Evolutionary conservation across 345 rosid species (phyloP).

Genomic region (Camelina laxa): DNA sequence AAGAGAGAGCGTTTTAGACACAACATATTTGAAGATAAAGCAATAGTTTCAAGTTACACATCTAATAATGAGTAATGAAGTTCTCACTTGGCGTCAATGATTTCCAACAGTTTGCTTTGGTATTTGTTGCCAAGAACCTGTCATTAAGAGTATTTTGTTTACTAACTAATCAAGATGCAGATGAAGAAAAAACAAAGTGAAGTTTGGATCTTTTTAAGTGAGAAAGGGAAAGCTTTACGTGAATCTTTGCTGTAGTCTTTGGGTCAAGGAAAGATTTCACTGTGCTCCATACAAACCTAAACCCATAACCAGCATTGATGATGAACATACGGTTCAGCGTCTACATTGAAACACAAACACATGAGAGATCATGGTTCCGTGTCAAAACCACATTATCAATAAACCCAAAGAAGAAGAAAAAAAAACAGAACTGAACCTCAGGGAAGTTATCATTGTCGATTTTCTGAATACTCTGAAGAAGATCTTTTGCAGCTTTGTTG

Average conservation of each 20-base stretch:
- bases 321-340: conserved; percentile 96
- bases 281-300: conserved; percentile 85
- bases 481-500: conserved; percentile 84
- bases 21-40: conserved; percentile 1
- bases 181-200: neutral
- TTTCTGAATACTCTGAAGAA: conserved; percentile 68
- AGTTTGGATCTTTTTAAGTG: conserved; percentile 9
- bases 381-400: conserved; percentile 21
- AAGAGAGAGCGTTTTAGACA: conserved; percentile 2
- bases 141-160: neutral
- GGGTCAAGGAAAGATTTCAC: conserved; percentile 90
- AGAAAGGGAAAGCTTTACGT: conserved; percentile 51
- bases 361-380: conserved; percentile 12
- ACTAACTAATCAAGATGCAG: neutral
- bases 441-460: conserved; percentile 86
- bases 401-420: neutral
- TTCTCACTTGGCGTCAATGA: conserved; percentile 79
- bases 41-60: conserved; percentile 21
- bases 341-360: conserved; percentile 47
- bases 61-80: conserved; percentile 16
- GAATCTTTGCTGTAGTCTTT: conserved; percentile 91
- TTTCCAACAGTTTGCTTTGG: conserved; percentile 87
- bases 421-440: conserved; percentile 50
- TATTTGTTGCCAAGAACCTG: conserved; percentile 96
- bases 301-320: conserved; percentile 94